A percentile compares a stretch with the other conserved stretches of the same genome.
These are phyloP conservation scores for Striga hermonthica DNA, from an alignment of 305 asterid species.

Conservation along the genomic window DNA sequence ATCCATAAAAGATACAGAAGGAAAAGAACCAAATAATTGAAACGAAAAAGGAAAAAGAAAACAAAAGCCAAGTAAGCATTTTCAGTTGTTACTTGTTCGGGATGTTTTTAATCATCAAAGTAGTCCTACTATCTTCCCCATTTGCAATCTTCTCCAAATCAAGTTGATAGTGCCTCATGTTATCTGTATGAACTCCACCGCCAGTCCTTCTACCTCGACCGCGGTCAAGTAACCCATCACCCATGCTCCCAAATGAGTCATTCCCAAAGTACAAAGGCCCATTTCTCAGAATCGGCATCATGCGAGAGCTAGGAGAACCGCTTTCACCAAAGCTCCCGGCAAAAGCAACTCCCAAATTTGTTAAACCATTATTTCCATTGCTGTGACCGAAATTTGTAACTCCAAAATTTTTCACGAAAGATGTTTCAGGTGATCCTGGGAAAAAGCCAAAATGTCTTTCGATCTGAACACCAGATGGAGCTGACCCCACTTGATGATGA, in stretches of 20 bases:
- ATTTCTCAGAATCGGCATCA: constrained; percentile 63
- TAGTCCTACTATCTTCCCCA: constrained; percentile 86
- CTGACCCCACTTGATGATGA: constrained; percentile 80
- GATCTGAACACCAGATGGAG: constrained; percentile 82
- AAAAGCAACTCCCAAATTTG: constrained; percentile 53
- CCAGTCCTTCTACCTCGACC: constrained; percentile 70
- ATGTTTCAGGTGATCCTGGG: constrained; percentile 78
- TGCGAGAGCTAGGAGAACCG: constrained; percentile 62
- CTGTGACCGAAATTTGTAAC: constrained; percentile 44
- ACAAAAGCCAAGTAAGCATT: constrained; percentile 12
- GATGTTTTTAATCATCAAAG: constrained; percentile 89
- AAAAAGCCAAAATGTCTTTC: constrained; percentile 71
- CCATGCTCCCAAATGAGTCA: constrained; percentile 63
- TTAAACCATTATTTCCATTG: constrained; percentile 46
- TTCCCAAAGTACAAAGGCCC: constrained; percentile 57
- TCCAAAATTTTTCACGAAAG: constrained; percentile 56
- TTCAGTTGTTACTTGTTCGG: constrained; percentile 77
- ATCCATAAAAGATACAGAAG: neutral
- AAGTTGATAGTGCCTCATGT: constrained; percentile 78
- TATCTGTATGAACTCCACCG: constrained; percentile 61
- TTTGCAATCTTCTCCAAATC: constrained; percentile 73
- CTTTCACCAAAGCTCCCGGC: constrained; percentile 53
- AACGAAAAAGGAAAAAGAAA: neutral
- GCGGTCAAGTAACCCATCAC: constrained; percentile 64
- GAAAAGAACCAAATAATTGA: constrained; percentile 20